A percentile compares a stretch with the other conserved stretches of the same genome.
phyloP scores from a whole-genome alignment of 2,329 filamentous ascomycete genomes.

The Ceratocystis destructans region DNA sequence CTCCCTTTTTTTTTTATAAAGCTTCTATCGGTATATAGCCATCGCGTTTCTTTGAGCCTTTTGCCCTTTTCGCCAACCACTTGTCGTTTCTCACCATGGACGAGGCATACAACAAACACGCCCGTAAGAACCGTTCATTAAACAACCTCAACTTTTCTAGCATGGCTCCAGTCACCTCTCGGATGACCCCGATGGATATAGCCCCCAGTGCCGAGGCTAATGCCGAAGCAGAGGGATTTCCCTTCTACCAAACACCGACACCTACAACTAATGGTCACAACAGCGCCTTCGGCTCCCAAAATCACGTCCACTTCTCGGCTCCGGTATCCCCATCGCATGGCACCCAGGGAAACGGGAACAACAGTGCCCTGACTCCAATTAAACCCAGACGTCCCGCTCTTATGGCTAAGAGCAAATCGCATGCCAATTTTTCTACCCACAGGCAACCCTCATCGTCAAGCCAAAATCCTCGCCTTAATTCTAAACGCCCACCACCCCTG shows the following conservation, averaged over 20 bases:
- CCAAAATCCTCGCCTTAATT: constrained; percentile 19
- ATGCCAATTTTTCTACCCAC: constrained; percentile 31
- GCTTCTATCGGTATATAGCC: not conserved
- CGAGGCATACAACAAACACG: constrained; percentile 46
- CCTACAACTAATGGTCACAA: constrained; percentile 21
- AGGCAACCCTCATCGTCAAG: constrained; percentile 24
- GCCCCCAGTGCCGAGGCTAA: not conserved
- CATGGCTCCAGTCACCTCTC: constrained; percentile 50
- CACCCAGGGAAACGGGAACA: not conserved
- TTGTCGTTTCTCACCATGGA: constrained; percentile 34
- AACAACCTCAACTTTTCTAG: constrained; percentile 43
- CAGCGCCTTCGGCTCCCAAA: constrained; percentile 32
- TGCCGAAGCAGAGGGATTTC: constrained; percentile 10
- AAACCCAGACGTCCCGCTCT: constrained; percentile 21
- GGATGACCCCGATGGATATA: constrained; percentile 43
- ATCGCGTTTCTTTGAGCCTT: not conserved
- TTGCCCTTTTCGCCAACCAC: not conserved
- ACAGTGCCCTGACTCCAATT: constrained; percentile 30
- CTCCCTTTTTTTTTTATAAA: not conserved
- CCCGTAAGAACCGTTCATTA: constrained; percentile 46
- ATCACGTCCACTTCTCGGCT: constrained; percentile 27
- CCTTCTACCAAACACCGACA: constrained; percentile 2
- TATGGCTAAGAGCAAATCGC: constrained; percentile 50
- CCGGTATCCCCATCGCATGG: constrained; percentile 41
- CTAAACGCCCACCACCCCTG: constrained; percentile 20